Percentiles rank a stretch among this genome's conserved stretches.
Conservation (phyloP, 805 yeast genomes). For the Jamesozyma rosinii region DNA sequence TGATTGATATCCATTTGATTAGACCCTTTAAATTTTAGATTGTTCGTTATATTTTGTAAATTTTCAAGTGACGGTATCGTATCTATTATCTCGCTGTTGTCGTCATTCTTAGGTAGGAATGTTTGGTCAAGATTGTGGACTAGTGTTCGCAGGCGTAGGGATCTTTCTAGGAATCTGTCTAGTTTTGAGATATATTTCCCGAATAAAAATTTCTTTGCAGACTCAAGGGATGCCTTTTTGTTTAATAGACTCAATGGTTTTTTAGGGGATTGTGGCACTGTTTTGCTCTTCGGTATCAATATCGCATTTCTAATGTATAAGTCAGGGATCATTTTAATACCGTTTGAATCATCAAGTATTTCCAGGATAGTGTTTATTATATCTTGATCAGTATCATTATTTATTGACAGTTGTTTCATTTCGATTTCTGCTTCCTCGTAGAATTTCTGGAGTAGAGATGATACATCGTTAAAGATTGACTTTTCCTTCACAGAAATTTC, state of each 20-base stretch:
- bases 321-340: constrained; percentile 35
- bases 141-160: constrained; percentile 14
- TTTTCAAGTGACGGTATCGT: constrained; percentile 15
- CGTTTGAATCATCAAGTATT: constrained; percentile 31
- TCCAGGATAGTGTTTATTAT: constrained; percentile 27
- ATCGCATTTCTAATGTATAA: constrained; percentile 34
- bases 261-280: constrained; percentile 26
- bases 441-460: constrained; percentile 40
- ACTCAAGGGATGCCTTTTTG: constrained; percentile 26
- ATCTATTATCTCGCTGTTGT: constrained; percentile 3
- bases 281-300: constrained; percentile 15
- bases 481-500: constrained; percentile 43
- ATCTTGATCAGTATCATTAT: constrained; percentile 24
- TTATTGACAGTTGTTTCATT: constrained; percentile 25
- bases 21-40: constrained; percentile 5
- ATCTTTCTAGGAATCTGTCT: constrained; percentile 16
- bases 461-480: constrained; percentile 40
- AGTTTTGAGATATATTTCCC: constrained; percentile 27
- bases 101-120: background rate
- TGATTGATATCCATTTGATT: background rate
- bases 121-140: constrained; percentile 8
- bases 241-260: constrained; percentile 30
- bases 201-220: constrained; percentile 28
- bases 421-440: constrained; percentile 32
- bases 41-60: constrained; percentile 1